phyloP scores from a whole-genome alignment of 1,139 yeast species.

The Debaryomyces udenii region DNA sequence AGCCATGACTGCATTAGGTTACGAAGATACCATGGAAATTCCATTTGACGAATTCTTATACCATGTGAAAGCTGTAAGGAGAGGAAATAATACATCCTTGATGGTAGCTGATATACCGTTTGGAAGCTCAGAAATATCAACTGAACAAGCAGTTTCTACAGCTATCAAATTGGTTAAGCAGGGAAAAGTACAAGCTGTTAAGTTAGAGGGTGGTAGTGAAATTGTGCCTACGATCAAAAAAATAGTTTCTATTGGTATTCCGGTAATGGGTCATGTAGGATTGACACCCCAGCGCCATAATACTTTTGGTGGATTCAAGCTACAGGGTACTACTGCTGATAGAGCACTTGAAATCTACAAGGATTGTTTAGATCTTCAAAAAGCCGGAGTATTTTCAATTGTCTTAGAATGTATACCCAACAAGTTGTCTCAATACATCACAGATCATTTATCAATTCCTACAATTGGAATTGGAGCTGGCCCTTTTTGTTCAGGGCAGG shows the following conservation, averaged over 20 bases:
- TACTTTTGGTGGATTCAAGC: slow-evolving; percentile 81
- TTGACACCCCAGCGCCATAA: slow-evolving; percentile 87
- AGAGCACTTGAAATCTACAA: slow-evolving; percentile 62
- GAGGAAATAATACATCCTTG: slow-evolving; percentile 70
- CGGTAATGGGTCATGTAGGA: slow-evolving; percentile 92
- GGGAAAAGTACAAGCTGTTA: slow-evolving; percentile 74
- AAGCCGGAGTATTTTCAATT: slow-evolving; percentile 76
- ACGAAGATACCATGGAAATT: slow-evolving; percentile 73
- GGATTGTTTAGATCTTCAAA: slow-evolving; percentile 71
- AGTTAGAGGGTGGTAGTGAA: slow-evolving; percentile 81
- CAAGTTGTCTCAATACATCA: slow-evolving; percentile 66
- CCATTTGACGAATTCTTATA: slow-evolving; percentile 77
- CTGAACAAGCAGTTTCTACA: slow-evolving; percentile 64
- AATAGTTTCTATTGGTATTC: slow-evolving; percentile 71
- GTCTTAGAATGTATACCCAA: slow-evolving; percentile 88
- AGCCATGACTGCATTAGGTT: slow-evolving; percentile 90
- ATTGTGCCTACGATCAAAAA: slow-evolving; percentile 47
- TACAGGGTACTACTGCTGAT: slow-evolving; percentile 69
- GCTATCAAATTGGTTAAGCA: slow-evolving; percentile 65
- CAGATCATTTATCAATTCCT: slow-evolving; percentile 64
- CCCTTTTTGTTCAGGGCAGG: slow-evolving; percentile 81
- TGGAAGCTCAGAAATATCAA: slow-evolving; percentile 75
- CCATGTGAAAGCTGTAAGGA: slow-evolving; percentile 72
- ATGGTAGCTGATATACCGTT: slow-evolving; percentile 89
- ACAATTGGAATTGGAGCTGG: slow-evolving; percentile 98